phyloP scores from a whole-genome alignment of 140 eudicot species.

The Erigeron philadelphicus region DNA sequence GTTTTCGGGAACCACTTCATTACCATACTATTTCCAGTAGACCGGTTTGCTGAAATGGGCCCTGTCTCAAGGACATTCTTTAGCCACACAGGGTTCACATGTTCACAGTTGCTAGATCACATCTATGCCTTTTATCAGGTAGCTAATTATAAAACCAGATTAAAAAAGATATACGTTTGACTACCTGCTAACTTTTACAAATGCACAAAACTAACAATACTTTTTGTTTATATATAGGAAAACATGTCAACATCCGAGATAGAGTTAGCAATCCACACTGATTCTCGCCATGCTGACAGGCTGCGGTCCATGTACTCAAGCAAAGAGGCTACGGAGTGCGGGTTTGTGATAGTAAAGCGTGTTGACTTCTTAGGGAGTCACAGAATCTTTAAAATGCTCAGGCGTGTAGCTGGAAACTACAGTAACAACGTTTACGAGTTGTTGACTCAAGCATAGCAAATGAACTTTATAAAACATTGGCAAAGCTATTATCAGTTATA shows the following conservation, averaged over 20 bases:
- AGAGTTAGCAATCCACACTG: slow-evolving; percentile 88
- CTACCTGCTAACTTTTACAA: background rate
- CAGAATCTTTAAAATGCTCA: slow-evolving; percentile 77
- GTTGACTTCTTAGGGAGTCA: slow-evolving; percentile 82
- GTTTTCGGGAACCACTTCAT: slow-evolving; percentile 62
- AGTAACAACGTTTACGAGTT: slow-evolving; percentile 64
- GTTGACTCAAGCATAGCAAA: slow-evolving; percentile 57
- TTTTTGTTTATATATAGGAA: slow-evolving; percentile 39
- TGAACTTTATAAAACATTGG: slow-evolving; percentile 1
- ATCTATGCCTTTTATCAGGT: slow-evolving; percentile 83
- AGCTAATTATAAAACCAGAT: slow-evolving; percentile 1
- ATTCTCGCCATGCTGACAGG: slow-evolving; percentile 80
- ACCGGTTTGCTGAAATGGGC: slow-evolving; percentile 80
- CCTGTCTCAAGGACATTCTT: slow-evolving; percentile 78
- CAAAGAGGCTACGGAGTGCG: slow-evolving; percentile 43
- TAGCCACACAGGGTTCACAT: slow-evolving; percentile 67
- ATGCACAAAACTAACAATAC: background rate
- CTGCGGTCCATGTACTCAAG: slow-evolving; percentile 63
- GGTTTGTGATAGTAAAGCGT: slow-evolving; percentile 51
- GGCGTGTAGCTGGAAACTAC: slow-evolving; percentile 61
- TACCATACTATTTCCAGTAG: slow-evolving; percentile 75
- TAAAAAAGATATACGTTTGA: background rate
- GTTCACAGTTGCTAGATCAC: slow-evolving; percentile 61
- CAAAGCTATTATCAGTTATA: background rate
- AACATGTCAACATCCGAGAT: slow-evolving; percentile 71